Conservation (phyloP, 805 yeast genomes). For the Cyberlindnera galapagoensis region DNA sequence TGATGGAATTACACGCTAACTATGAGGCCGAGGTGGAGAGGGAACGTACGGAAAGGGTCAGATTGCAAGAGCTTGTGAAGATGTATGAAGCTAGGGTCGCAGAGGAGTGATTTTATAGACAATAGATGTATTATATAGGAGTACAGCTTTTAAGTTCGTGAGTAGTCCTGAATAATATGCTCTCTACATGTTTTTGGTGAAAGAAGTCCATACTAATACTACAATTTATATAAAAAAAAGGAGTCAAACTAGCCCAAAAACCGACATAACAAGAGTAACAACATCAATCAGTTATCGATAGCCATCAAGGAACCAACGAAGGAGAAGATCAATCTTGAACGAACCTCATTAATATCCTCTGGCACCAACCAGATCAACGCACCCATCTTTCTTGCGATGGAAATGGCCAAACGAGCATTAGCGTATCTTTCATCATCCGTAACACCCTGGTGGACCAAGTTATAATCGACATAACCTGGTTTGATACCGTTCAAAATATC, state of each 20-base stretch:
- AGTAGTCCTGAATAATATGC: too few relatives aligned
- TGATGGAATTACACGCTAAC: slow-evolving; percentile 52
- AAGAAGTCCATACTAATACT: too few relatives aligned
- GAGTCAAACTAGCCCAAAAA: too few relatives aligned
- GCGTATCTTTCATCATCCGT: slow-evolving; percentile 86
- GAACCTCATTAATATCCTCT: slow-evolving; percentile 96
- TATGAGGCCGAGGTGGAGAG: slow-evolving; percentile 52
- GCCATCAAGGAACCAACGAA: slow-evolving; percentile 96
- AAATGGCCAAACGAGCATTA: slow-evolving; percentile 93
- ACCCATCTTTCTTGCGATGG: slow-evolving; percentile 96
- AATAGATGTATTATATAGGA: too few relatives aligned
- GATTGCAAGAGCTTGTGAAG: slow-evolving; percentile 37
- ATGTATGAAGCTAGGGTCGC: slow-evolving; percentile 19
- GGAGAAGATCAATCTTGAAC: slow-evolving; percentile 87
- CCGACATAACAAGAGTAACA: too few relatives aligned
- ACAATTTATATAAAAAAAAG: too few relatives aligned
- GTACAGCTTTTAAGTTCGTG: too few relatives aligned
- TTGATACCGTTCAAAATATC: slow-evolving; percentile 90
- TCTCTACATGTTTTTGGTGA: too few relatives aligned
- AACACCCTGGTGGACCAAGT: slow-evolving; percentile 72
- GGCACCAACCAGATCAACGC: slow-evolving; percentile 99
- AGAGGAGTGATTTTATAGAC: slow-evolving; percentile 15
- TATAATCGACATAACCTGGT: slow-evolving; percentile 97
- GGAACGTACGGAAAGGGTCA: slow-evolving; percentile 46
- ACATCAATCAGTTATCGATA: slow-evolving; percentile 32